Percentiles rank a stretch among this genome's conserved stretches.
Conservation (phyloP, 1,139 yeast genomes). For the Pichia sorboxylosa region DNA sequence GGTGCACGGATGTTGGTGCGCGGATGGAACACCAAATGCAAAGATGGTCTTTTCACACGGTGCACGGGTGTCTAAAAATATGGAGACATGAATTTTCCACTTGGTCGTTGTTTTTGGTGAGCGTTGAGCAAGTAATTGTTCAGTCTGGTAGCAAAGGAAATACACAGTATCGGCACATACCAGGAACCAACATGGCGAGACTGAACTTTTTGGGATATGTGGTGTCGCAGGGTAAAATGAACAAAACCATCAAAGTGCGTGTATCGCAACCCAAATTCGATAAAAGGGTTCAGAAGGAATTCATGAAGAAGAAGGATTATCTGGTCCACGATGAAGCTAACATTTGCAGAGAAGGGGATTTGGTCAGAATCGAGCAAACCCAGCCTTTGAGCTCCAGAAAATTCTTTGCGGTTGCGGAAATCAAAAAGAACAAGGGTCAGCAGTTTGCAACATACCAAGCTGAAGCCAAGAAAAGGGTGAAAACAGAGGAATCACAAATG, state of each 20-base stretch:
- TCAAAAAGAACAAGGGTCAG: slow-evolving; percentile 80
- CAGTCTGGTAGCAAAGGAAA: background rate
- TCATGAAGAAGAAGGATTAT: slow-evolving; percentile 69
- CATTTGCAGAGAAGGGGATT: slow-evolving; percentile 87
- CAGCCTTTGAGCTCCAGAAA: slow-evolving; percentile 78
- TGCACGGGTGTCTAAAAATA: no score
- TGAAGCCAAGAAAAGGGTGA: slow-evolving; percentile 58
- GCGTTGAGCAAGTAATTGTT: no score
- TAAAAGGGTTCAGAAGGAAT: slow-evolving; percentile 61
- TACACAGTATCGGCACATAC: background rate
- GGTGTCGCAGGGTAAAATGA: slow-evolving; percentile 91
- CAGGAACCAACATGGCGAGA: slow-evolving; percentile 48
- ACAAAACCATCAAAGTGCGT: slow-evolving; percentile 88
- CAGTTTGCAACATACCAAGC: slow-evolving; percentile 74
- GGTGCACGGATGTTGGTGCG: no score
- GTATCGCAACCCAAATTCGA: slow-evolving; percentile 65
- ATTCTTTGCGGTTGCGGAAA: slow-evolving; percentile 88
- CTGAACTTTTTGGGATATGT: slow-evolving; percentile 89
- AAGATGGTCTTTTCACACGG: no score
- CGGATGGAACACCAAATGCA: no score
- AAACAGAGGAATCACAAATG: slow-evolving; percentile 47
- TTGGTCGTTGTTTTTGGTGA: no score
- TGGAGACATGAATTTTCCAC: no score
- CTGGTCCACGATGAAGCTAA: slow-evolving; percentile 91
- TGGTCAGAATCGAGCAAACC: slow-evolving; percentile 85